Conservation (phyloP, 371 early-diverging fungal species). For the Mucor circinelloides region DNA sequence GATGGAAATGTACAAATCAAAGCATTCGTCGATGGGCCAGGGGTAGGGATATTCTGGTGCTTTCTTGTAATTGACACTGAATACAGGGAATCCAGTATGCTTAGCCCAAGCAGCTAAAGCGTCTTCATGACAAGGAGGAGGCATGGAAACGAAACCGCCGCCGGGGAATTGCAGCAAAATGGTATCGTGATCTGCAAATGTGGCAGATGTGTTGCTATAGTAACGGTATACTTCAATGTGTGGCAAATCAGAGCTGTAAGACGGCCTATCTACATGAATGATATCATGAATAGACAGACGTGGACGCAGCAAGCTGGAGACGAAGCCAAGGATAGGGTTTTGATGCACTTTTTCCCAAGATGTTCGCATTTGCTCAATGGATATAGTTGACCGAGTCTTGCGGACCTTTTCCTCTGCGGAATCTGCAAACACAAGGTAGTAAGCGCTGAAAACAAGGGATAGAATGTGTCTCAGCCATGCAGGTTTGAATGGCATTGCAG, state of each 20-base stretch:
- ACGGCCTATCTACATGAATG: constrained; percentile 54
- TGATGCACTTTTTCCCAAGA: constrained; percentile 87
- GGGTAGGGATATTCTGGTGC: constrained; percentile 96
- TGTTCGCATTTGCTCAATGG: constrained; percentile 84
- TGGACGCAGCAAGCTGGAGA: constrained; percentile 57
- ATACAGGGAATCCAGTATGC: constrained; percentile 66
- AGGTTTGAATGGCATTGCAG: constrained; percentile 84
- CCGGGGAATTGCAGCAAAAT: constrained; percentile 84
- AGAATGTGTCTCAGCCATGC: constrained; percentile 73
- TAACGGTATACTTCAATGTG: constrained; percentile 56
- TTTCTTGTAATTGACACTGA: constrained; percentile 91
- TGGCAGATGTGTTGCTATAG: constrained; percentile 38
- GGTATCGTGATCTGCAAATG: constrained; percentile 50
- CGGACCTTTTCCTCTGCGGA: constrained; percentile 87
- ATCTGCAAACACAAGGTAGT: constrained; percentile 87
- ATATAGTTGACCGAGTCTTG: constrained; percentile 75
- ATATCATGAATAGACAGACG: constrained; percentile 57
- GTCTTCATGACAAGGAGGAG: constrained; percentile 76
- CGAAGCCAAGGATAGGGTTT: constrained; percentile 66
- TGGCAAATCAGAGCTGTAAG: constrained; percentile 31
- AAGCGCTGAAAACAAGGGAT: constrained; percentile 75
- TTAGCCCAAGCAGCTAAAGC: constrained; percentile 72
- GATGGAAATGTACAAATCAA: constrained; percentile 80
- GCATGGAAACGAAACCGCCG: constrained; percentile 86
- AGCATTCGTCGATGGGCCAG: constrained; percentile 90